Conservation (phyloP, 108 stramenopile genomes). For the Thalassiosira profunda region DNA sequence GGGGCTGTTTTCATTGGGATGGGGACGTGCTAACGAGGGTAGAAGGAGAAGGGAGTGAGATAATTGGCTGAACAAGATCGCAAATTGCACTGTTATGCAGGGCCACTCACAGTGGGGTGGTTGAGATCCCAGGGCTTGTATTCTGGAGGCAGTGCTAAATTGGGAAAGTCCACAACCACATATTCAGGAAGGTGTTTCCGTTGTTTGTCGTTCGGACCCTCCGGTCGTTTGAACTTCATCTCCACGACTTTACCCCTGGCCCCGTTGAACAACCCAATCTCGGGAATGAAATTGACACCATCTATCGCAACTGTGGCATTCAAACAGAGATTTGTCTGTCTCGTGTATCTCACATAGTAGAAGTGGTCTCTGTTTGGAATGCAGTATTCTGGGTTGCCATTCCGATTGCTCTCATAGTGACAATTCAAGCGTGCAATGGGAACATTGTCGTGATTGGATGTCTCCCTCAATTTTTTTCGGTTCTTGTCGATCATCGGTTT, state of each 20-base stretch:
- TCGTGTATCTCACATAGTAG: no score
- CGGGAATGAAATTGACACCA: no score
- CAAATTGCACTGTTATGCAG: no score
- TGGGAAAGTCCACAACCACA: constrained; percentile 1
- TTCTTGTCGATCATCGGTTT: neutral
- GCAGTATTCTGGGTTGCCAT: no score
- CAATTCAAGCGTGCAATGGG: neutral
- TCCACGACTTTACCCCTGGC: neutral
- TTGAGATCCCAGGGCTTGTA: neutral
- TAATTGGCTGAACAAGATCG: no score
- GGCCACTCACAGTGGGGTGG: constrained; percentile 2
- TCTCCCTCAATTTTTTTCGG: neutral
- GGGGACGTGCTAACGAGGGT: no score
- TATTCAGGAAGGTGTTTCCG: constrained; percentile 1
- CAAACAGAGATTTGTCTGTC: no score
- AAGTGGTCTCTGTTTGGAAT: no score
- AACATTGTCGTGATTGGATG: neutral
- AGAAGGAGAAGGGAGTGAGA: no score
- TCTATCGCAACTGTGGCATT: no score
- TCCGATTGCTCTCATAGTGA: neutral
- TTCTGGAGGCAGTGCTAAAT: neutral
- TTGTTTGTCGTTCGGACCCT: constrained; percentile 8
- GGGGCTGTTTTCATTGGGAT: no score
- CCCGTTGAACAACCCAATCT: neutral
- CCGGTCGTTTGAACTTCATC: neutral